These are phyloP conservation scores for Daedaleopsis nitida DNA, from an alignment of 768 basidiomycete species.

Conservation along the genomic window DNA sequence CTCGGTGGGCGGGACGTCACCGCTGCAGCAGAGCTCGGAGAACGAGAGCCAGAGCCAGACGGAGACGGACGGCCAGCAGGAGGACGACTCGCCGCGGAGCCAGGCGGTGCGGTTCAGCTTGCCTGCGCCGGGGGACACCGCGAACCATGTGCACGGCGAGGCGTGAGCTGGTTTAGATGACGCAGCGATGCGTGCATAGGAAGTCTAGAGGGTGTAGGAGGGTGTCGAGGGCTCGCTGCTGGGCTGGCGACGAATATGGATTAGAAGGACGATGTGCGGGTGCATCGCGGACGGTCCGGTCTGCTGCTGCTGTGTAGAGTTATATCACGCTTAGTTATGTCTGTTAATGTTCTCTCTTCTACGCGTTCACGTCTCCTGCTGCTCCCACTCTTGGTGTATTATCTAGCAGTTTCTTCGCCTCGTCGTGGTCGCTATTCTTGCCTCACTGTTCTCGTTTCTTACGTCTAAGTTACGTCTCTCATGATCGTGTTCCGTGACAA, in stretches of 20 bases:
- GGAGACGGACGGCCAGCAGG: constrained; percentile 22
- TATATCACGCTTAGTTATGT: not conserved
- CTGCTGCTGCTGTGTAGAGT: not conserved
- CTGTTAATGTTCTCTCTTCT: not conserved
- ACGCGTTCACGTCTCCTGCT: not conserved
- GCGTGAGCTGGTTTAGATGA: not conserved
- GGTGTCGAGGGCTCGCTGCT: not conserved
- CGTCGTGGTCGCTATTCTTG: not conserved
- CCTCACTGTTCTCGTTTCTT: not conserved
- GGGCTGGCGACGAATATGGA: not conserved
- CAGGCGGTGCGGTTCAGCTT: constrained; percentile 24
- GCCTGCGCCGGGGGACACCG: constrained; percentile 8
- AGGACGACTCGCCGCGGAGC: constrained; percentile 23
- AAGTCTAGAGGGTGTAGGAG: no score
- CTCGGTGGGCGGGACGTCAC: not conserved
- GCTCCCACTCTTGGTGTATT: not conserved
- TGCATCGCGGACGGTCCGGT: not conserved
- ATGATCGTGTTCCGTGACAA: not conserved
- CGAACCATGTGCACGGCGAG: not conserved
- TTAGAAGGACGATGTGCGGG: constrained; percentile 1
- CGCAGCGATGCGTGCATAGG: no score
- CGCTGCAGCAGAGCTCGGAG: not conserved
- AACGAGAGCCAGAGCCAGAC: constrained; percentile 16
- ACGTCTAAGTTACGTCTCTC: not conserved
- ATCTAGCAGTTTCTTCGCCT: constrained; percentile 3